A percentile compares a stretch with the other conserved stretches of the same genome.
These are phyloP conservation scores for Psidium guajava DNA, from an alignment of 345 rosid genomes.

Conservation along the genomic window DNA sequence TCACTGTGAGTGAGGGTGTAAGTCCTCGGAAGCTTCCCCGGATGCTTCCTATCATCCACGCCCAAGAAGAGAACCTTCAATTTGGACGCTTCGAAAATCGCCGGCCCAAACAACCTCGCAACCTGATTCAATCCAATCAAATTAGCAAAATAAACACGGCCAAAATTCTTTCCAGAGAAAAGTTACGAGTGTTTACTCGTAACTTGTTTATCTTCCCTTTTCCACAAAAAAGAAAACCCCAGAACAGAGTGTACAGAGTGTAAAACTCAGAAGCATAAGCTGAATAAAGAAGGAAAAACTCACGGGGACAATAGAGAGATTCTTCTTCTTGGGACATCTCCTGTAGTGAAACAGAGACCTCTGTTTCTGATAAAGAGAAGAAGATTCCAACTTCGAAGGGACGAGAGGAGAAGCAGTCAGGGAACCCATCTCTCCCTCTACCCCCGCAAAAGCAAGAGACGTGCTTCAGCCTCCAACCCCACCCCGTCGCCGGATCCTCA, in stretches of 20 bases:
- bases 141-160: not conserved
- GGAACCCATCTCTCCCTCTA: conserved; percentile 27
- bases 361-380: conserved; percentile 19
- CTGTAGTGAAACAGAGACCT: conserved; percentile 24
- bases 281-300: not conserved
- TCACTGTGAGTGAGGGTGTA: conserved; percentile 95
- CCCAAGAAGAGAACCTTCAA: conserved; percentile 80
- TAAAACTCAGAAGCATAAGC: not conserved
- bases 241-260: not conserved
- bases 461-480: not conserved
- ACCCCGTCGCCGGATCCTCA: not conserved
- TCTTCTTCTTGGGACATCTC: conserved; percentile 34
- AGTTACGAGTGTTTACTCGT: not conserved
- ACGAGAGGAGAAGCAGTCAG: conserved; percentile 27
- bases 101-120: conserved; percentile 91
- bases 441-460: not conserved
- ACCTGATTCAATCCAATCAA: conserved; percentile 27
- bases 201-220: not conserved
- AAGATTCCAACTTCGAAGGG: conserved; percentile 31
- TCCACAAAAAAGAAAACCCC: not conserved
- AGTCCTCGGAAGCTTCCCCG: conserved; percentile 83
- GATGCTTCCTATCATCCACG: conserved; percentile 83
- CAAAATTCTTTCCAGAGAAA: not conserved
- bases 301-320: conserved; percentile 43
- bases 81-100: conserved; percentile 91